Conservation (phyloP, 148 eudicot species). For the Diospyros lotus region DNA sequence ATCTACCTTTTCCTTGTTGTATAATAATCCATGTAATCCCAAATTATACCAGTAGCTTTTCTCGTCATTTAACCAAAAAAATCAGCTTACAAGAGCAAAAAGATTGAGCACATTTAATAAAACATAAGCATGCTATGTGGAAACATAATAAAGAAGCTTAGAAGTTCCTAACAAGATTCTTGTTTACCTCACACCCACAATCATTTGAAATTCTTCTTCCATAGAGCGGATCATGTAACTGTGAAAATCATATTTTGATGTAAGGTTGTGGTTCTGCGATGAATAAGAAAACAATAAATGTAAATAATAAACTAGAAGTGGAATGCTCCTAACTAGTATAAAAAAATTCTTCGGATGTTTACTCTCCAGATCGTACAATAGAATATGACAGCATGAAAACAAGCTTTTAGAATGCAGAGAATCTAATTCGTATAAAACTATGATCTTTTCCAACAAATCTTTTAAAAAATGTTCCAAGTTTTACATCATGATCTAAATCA, state of each 20-base stretch:
- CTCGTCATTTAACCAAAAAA: neutral
- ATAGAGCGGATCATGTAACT: constrained; percentile 98
- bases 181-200: constrained; percentile 92
- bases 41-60: neutral
- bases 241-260: constrained; percentile 92
- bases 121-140: neutral
- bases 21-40: neutral
- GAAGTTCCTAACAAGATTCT: constrained; percentile 13
- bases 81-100: neutral
- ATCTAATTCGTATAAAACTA: neutral
- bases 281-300: constrained; percentile 23
- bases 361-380: neutral
- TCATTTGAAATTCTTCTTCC: constrained; percentile 98
- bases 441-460: neutral
- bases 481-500: neutral
- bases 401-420: neutral
- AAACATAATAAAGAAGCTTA: neutral
- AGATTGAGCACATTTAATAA: neutral
- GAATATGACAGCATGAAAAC: constrained; percentile 3
- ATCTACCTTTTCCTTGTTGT: neutral
- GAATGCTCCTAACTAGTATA: neutral
- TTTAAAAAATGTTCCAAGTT: neutral
- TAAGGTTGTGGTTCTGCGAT: constrained; percentile 94
- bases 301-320: constrained; percentile 9
- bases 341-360: neutral